These are phyloP conservation scores for Eucalyptus sp. DNA, from an alignment of 345 rosid genomes.

Conservation along the genomic window DNA sequence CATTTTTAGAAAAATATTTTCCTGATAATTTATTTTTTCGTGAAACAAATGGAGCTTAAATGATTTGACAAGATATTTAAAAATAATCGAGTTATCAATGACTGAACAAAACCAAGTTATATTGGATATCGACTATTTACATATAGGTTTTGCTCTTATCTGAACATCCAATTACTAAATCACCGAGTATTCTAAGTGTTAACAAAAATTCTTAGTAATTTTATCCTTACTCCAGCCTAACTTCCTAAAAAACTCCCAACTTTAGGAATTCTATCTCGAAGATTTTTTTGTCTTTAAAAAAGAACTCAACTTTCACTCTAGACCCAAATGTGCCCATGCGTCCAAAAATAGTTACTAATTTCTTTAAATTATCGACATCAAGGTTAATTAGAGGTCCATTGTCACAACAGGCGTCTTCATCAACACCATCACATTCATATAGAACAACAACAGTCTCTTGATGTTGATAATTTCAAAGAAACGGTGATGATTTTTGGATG, in stretches of 20 bases:
- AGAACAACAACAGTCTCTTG: neutral
- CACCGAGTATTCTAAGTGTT: neutral
- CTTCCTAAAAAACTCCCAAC: neutral
- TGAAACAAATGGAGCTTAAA: neutral
- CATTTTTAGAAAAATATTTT: rapidly evolving
- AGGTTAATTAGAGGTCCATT: neutral
- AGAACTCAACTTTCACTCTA: neutral
- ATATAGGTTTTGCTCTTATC: neutral
- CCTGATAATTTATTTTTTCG: no score
- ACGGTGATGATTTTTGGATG: rapidly evolving
- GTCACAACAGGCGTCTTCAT: neutral
- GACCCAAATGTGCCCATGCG: neutral
- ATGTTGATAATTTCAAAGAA: neutral
- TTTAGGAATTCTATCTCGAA: neutral
- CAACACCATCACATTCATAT: neutral
- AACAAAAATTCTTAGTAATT: neutral
- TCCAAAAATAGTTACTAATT: neutral
- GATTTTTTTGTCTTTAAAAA: neutral
- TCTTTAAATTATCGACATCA: neutral
- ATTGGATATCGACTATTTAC: neutral
- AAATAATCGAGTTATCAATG: no score
- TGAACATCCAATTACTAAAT: neutral
- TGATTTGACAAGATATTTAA: neutral
- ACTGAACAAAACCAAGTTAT: neutral
- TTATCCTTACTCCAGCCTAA: neutral